phyloP scores from a whole-genome alignment of 495 filamentous ascomycete species.

The Collariella sp. region DNA sequence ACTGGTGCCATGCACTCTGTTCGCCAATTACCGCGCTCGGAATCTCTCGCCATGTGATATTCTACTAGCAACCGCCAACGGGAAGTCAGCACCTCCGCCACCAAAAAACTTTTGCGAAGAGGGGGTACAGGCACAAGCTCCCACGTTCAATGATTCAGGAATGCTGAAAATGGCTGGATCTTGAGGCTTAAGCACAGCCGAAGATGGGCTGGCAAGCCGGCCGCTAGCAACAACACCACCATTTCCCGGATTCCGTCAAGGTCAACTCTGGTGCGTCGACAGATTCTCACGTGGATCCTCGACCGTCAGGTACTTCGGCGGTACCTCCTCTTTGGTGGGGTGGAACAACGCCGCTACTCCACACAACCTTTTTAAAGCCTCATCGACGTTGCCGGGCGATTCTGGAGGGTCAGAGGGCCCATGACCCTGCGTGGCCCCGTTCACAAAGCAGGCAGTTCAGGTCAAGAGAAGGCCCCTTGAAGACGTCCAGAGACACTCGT shows the following conservation, averaged over 20 bases:
- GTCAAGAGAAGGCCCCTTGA: too few species aligned
- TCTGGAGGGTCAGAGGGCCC: neutral
- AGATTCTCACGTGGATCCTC: neutral
- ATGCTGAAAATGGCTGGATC: neutral
- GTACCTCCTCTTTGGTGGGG: conserved; percentile 5
- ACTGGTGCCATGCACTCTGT: neutral
- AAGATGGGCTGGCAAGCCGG: too few species aligned
- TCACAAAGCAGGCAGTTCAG: too few species aligned
- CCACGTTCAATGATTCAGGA: too few species aligned
- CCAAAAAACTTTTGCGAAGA: neutral
- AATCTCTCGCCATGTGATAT: conserved; percentile 18
- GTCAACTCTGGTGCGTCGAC: neutral
- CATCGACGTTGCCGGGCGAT: conserved; percentile 9
- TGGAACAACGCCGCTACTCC: conserved; percentile 12
- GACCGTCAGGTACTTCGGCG: conserved; percentile 2
- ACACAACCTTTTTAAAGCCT: conserved; percentile 14
- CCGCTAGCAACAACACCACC: too few species aligned
- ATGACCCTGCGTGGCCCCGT: too few species aligned
- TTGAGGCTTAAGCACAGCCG: neutral
- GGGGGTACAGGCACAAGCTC: too few species aligned
- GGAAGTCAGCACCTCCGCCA: neutral
- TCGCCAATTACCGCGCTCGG: conserved; percentile 13
- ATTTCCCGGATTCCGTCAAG: too few species aligned
- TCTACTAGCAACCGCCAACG: conserved; percentile 5
- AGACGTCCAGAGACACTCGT: neutral